Percentiles rank a stretch among this genome's conserved stretches.
Conservation (phyloP, 2,329 filamentous ascomycete genomes). For the Calonectria montana region DNA sequence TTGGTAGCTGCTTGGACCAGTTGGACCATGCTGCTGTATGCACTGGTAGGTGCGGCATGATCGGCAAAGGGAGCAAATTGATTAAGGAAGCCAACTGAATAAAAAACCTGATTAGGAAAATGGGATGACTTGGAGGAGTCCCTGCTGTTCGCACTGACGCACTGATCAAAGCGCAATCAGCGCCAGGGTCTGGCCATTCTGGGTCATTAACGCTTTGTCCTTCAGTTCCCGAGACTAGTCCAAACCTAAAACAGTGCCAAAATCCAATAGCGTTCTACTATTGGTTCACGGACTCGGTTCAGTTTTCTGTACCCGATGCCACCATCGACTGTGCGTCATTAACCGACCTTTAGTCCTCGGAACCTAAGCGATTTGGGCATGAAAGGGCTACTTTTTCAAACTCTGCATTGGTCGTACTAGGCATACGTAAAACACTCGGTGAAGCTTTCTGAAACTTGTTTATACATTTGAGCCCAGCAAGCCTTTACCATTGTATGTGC, state of each 20-base stretch:
- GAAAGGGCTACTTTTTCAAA: not conserved
- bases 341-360: not conserved
- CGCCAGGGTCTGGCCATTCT: not conserved
- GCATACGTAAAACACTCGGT: not conserved
- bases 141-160: not conserved
- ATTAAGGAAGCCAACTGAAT: too few relatives aligned
- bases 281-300: not conserved
- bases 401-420: not conserved
- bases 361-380: not conserved
- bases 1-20: too few relatives aligned
- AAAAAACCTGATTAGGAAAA: too few relatives aligned
- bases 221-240: not conserved
- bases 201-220: not conserved
- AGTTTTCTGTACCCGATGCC: not conserved
- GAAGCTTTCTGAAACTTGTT: not conserved
- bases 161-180: not conserved
- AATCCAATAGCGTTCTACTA: not conserved
- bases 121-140: not conserved
- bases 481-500: not conserved
- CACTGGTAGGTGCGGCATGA: too few relatives aligned
- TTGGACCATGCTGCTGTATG: too few relatives aligned
- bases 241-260: not conserved
- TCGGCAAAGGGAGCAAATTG: too few relatives aligned
- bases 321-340: not conserved
- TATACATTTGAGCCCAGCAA: not conserved